Percentiles rank a stretch among this genome's conserved stretches.
These are phyloP conservation scores for Scedosporium minutisporum DNA, from an alignment of 2,329 filamentous ascomycete species.

Conservation along the genomic window DNA sequence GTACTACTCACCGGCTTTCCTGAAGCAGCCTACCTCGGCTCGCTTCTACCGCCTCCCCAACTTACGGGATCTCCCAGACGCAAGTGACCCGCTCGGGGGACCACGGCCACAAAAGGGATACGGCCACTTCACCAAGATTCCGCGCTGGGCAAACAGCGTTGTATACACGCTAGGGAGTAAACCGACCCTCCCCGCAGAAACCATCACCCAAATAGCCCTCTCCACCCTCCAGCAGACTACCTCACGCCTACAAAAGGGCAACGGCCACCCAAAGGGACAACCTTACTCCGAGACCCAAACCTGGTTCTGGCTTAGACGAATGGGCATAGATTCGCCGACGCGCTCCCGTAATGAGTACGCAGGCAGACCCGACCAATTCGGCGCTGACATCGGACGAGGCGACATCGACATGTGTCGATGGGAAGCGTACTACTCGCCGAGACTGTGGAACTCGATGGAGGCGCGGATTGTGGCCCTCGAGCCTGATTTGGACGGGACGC, in stretches of 20 bases:
- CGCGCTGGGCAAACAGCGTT: background rate
- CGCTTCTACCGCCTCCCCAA: conserved; percentile 10
- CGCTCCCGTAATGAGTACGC: background rate
- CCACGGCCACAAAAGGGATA: background rate
- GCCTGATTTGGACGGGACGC: background rate
- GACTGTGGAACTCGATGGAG: background rate
- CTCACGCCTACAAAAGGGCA: background rate
- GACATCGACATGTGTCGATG: background rate
- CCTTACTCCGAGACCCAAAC: background rate
- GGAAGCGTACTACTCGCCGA: background rate
- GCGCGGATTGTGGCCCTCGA: background rate
- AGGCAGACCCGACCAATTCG: background rate
- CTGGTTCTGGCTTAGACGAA: background rate
- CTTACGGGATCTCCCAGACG: conserved; percentile 9
- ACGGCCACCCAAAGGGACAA: background rate
- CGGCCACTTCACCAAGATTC: background rate
- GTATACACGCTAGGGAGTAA: background rate
- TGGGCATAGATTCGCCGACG: background rate
- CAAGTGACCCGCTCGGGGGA: conserved; percentile 3
- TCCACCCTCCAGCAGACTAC: background rate
- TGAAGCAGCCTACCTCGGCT: background rate
- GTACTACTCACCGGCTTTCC: background rate
- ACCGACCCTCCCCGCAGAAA: background rate
- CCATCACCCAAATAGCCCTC: background rate
- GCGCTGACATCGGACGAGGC: background rate